Percentiles rank a stretch among this genome's conserved stretches.
Conservation (phyloP, 148 eudicot genomes). For the Rhododendron henanense region DNA sequence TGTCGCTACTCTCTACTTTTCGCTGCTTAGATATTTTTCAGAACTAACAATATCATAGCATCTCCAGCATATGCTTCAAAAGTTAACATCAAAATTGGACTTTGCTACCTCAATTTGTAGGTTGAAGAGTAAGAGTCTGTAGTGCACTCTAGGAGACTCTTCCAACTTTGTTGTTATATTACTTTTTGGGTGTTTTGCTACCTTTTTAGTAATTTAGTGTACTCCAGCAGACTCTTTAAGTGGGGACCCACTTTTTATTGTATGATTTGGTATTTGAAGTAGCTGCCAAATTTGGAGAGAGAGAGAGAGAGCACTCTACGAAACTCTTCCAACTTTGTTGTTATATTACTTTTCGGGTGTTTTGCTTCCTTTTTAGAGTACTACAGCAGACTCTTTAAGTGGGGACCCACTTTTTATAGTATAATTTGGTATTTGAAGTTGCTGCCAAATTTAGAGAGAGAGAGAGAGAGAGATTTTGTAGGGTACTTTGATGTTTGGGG, state of each 20-base stretch:
- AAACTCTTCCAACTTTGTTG: background rate
- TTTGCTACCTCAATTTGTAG: background rate
- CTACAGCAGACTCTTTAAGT: background rate
- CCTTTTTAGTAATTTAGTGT: background rate
- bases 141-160: background rate
- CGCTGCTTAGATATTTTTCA: background rate
- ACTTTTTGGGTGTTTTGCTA: background rate
- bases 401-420: background rate
- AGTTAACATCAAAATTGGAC: background rate
- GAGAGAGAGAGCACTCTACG: background rate
- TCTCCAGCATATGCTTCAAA: background rate
- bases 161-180: background rate
- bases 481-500: background rate
- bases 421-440: background rate
- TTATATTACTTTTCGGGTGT: background rate
- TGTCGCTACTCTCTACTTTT: background rate
- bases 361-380: background rate
- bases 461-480: background rate
- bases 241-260: background rate
- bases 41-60: background rate
- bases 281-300: background rate
- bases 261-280: background rate
- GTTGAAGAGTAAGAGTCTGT: background rate
- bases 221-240: background rate
- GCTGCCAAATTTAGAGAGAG: background rate